phyloP scores from a whole-genome alignment of 192 early-diverging fungal species.

The Pilobolus umbonatus region DNA sequence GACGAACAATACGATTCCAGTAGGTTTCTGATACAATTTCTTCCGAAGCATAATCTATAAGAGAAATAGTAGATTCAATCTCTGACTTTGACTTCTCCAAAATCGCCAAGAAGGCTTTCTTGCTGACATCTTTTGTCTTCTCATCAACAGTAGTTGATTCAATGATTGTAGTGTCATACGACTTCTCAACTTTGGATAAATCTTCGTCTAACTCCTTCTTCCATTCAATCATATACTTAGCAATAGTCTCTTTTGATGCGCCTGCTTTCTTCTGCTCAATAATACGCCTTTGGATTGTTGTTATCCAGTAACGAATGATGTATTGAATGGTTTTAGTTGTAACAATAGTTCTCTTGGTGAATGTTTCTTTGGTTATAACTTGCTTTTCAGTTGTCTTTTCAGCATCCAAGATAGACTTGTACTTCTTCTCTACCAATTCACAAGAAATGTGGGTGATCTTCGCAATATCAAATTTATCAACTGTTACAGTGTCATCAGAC shows the following conservation, averaged over 20 bases:
- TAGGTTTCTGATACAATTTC: too few relatives aligned
- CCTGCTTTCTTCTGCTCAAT: not conserved
- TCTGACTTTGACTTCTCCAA: too few relatives aligned
- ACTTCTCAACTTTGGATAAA: not conserved
- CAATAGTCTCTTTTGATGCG: constrained; percentile 2
- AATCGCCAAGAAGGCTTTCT: too few relatives aligned
- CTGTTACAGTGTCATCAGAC: not conserved
- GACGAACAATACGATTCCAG: too few relatives aligned
- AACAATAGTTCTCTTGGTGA: too few relatives aligned
- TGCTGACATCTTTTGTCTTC: not conserved
- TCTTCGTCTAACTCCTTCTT: not conserved
- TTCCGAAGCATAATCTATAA: too few relatives aligned
- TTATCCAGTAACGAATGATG: constrained; percentile 11
- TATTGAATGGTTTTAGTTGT: constrained; percentile 5
- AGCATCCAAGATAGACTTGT: not conserved
- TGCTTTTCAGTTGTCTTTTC: not conserved
- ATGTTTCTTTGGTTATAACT: too few relatives aligned
- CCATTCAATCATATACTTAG: not conserved
- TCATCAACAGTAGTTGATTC: not conserved
- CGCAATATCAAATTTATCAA: not conserved
- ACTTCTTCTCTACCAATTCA: not conserved
- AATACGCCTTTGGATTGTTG: not conserved
- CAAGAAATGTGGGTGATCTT: not conserved
- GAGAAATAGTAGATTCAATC: too few relatives aligned
- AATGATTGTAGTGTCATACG: not conserved